phyloP scores from a whole-genome alignment of 495 filamentous ascomycete genomes.

The Aspergillus ostianus region DNA sequence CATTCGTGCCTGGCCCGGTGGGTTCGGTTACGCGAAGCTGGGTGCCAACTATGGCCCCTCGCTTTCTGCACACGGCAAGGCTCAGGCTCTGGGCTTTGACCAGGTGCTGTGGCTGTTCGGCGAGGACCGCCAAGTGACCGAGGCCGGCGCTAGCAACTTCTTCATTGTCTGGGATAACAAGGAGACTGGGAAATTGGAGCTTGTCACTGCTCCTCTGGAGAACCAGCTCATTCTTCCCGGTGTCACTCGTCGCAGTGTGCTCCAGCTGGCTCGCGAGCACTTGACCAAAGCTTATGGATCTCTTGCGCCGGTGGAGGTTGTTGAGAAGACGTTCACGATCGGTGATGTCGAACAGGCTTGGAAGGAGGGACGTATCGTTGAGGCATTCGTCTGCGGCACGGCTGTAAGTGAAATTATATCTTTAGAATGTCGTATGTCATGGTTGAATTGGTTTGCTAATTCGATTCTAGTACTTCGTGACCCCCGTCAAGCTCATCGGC shows the following conservation, averaged over 20 bases:
- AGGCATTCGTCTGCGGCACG: conserved; percentile 85
- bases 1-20: conserved; percentile 88
- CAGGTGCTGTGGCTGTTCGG: conserved; percentile 94
- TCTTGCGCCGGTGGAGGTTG: conserved; percentile 63
- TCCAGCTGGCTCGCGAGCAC: conserved; percentile 68
- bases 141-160: conserved; percentile 91
- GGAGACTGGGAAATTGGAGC: conserved; percentile 61
- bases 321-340: conserved; percentile 81
- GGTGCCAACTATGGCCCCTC: conserved; percentile 90
- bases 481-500: conserved; percentile 69
- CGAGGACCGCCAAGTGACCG: conserved; percentile 70
- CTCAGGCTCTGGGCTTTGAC: conserved; percentile 66
- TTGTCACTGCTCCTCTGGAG: conserved; percentile 79
- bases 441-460: not conserved
- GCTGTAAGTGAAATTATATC: conserved; percentile 56
- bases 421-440: not conserved
- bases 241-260: conserved; percentile 73
- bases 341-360: conserved; percentile 70
- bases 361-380: conserved; percentile 72
- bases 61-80: conserved; percentile 72
- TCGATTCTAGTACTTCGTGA: conserved; percentile 67
- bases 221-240: conserved; percentile 83
- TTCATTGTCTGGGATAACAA: conserved; percentile 77
- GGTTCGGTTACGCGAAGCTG: conserved; percentile 86
- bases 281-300: conserved; percentile 40